Percentiles rank a stretch among this genome's conserved stretches.
phyloP scores from a whole-genome alignment of 805 yeast genomes.

The Saturnispora serradocipensis region DNA sequence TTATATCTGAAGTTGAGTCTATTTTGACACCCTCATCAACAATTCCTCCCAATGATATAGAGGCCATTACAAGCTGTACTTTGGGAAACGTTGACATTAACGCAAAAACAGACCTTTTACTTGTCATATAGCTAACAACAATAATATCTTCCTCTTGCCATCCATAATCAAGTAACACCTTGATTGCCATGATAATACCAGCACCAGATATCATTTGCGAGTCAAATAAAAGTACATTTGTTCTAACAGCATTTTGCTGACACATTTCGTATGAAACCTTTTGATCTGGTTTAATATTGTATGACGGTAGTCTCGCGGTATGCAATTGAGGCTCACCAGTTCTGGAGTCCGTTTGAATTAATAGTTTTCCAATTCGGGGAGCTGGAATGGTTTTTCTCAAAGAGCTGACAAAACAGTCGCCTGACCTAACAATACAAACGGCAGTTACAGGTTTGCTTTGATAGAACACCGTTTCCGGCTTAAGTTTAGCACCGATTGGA shows the following conservation, averaged over 20 bases:
- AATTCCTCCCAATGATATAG: conserved; percentile 26
- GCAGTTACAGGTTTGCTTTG: conserved; percentile 50
- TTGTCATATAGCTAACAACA: conserved; percentile 62
- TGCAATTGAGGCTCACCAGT: conserved; percentile 96
- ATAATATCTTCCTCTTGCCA: conserved; percentile 53
- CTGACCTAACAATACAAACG: conserved; percentile 77
- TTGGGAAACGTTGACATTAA: conserved; percentile 64
- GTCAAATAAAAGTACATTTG: conserved; percentile 59
- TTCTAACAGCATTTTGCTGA: neutral
- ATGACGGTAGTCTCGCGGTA: conserved; percentile 58
- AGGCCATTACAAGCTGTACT: conserved; percentile 62
- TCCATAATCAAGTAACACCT: conserved; percentile 76
- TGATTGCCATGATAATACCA: conserved; percentile 89
- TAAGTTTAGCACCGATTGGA: conserved; percentile 28
- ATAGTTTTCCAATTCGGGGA: conserved; percentile 68
- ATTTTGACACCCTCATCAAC: conserved; percentile 24
- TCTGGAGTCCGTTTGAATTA: conserved; percentile 77
- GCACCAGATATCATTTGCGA: conserved; percentile 90
- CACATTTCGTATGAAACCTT: neutral
- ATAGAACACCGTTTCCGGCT: conserved; percentile 18
- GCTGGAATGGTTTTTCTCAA: conserved; percentile 70
- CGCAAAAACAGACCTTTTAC: conserved; percentile 69
- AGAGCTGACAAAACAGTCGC: conserved; percentile 83
- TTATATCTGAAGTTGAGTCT: neutral
- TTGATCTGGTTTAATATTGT: conserved; percentile 12